A percentile compares a stretch with the other conserved stretches of the same genome.
These are phyloP conservation scores for Tuber calosporum DNA, from an alignment of 495 filamentous ascomycete species.

Conservation along the genomic window DNA sequence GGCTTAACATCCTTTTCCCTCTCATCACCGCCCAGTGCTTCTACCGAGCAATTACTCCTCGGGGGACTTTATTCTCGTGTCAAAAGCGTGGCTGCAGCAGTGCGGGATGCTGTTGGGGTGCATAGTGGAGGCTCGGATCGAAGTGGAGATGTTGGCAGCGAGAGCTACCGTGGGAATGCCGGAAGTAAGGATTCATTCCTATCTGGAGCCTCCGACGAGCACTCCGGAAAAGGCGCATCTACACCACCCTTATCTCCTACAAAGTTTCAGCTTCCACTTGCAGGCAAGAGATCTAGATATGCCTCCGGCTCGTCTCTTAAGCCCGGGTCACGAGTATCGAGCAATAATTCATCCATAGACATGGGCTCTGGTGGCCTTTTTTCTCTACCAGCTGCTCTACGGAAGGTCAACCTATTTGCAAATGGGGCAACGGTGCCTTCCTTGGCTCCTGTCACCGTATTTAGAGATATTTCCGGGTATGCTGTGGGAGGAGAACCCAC, in stretches of 20 bases:
- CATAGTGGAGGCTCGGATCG: constrained; percentile 19
- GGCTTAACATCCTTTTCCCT: constrained; percentile 41
- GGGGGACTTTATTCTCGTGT: constrained; percentile 40
- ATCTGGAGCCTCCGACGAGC: constrained; percentile 28
- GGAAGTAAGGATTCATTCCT: constrained; percentile 39
- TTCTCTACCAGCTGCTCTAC: constrained; percentile 32
- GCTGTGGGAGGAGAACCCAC: constrained; percentile 26
- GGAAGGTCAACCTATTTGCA: constrained; percentile 36
- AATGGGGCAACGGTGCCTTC: constrained; percentile 31
- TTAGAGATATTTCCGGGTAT: constrained; percentile 28
- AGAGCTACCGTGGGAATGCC: constrained; percentile 31
- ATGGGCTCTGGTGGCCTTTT: constrained; percentile 28
- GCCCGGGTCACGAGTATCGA: constrained; percentile 32
- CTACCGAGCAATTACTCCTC: constrained; percentile 35
- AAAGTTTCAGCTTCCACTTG: constrained; percentile 17
- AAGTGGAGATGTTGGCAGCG: constrained; percentile 32
- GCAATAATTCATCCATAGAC: constrained; percentile 33
- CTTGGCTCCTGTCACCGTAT: constrained; percentile 37
- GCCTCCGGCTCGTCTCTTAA: constrained; percentile 27
- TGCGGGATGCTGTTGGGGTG: constrained; percentile 36
- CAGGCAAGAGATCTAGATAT: constrained; percentile 25
- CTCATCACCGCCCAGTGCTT: constrained; percentile 34
- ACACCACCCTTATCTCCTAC: constrained; percentile 32
- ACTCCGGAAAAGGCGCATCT: constrained; percentile 5
- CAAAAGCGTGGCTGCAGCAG: constrained; percentile 37